Percentiles rank a stretch among this genome's conserved stretches.
Evolutionary conservation across 2,329 filamentous ascomycete species (phyloP).

Genomic region (Ophiocordyceps camponoti-saundersi): DNA sequence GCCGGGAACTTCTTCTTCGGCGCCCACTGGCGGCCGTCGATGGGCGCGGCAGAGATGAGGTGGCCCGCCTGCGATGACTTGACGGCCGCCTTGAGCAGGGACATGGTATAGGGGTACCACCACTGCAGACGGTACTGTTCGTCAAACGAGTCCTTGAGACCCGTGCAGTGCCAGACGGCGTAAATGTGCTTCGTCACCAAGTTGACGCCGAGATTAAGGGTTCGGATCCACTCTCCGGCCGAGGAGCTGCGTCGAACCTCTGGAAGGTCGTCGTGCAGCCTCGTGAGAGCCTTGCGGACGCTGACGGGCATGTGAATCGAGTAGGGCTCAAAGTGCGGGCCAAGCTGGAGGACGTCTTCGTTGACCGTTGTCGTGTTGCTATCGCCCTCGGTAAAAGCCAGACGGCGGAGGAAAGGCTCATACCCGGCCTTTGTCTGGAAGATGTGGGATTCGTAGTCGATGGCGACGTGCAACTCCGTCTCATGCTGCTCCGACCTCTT

Average conservation of each 20-base stretch:
- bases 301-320: constrained; percentile 15
- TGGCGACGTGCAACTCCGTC: constrained; percentile 17
- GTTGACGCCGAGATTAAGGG: constrained; percentile 18
- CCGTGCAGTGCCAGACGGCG: constrained; percentile 21
- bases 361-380: constrained; percentile 8
- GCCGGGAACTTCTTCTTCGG: constrained; percentile 5
- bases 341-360: constrained; percentile 9
- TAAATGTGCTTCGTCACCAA: constrained; percentile 18
- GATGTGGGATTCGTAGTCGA: constrained; percentile 22
- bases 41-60: constrained; percentile 9
- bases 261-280: constrained; percentile 13
- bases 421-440: constrained; percentile 22
- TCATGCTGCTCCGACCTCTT: constrained; percentile 5
- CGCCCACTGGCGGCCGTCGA: constrained; percentile 15
- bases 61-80: constrained; percentile 7
- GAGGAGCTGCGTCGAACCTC: constrained; percentile 10
- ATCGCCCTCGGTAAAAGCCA: constrained; percentile 12
- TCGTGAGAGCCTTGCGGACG: constrained; percentile 11
- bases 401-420: constrained; percentile 15
- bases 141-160: constrained; percentile 15
- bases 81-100: constrained; percentile 13
- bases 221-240: constrained; percentile 13
- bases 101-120: constrained; percentile 18
- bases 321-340: constrained; percentile 12
- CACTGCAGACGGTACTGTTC: constrained; percentile 17